Conservation (phyloP, 805 yeast species). For the Wickerhamiella australiensis region DNA sequence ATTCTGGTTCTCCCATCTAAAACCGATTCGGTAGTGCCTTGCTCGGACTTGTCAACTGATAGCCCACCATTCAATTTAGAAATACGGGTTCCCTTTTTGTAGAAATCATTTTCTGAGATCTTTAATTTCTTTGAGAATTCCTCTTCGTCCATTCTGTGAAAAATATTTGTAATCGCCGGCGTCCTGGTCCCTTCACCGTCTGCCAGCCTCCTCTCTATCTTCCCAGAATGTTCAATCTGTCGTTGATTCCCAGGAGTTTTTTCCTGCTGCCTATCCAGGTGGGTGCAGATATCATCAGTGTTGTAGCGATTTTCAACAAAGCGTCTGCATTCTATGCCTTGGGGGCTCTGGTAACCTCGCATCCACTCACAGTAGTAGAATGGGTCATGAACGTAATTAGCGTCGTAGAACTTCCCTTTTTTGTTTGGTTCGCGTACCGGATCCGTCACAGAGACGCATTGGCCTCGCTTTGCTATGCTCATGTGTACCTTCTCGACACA, state of each 20-base stretch:
- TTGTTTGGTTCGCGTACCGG: conserved; percentile 43
- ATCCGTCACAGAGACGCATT: conserved; percentile 46
- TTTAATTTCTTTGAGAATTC: conserved; percentile 17
- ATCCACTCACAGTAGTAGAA: conserved; percentile 69
- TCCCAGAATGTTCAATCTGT: conserved; percentile 6
- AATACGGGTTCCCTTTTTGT: conserved; percentile 22
- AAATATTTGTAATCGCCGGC: conserved; percentile 8
- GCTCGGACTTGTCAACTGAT: conserved; percentile 61
- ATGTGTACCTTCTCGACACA: conserved; percentile 58
- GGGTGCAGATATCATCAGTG: conserved; percentile 74
- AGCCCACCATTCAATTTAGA: conserved; percentile 19
- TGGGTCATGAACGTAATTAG: conserved; percentile 68
- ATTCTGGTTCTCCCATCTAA: conserved; percentile 86
- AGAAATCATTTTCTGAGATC: conserved; percentile 20
- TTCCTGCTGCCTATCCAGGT: conserved; percentile 64
- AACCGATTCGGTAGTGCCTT: conserved; percentile 96
- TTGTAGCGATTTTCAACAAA: conserved; percentile 69
- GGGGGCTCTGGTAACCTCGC: conserved; percentile 73
- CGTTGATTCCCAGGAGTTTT: conserved; percentile 38
- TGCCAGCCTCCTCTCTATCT: no score
- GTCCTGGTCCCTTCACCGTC: not conserved
- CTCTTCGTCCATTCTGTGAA: conserved; percentile 2
- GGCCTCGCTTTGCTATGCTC: conserved; percentile 48
- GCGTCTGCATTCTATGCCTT: conserved; percentile 83
- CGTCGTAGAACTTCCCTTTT: conserved; percentile 49